Base-by-base conservation (phyloP, 768 basidiomycete species). In the Tulasnella sp. region DNA sequence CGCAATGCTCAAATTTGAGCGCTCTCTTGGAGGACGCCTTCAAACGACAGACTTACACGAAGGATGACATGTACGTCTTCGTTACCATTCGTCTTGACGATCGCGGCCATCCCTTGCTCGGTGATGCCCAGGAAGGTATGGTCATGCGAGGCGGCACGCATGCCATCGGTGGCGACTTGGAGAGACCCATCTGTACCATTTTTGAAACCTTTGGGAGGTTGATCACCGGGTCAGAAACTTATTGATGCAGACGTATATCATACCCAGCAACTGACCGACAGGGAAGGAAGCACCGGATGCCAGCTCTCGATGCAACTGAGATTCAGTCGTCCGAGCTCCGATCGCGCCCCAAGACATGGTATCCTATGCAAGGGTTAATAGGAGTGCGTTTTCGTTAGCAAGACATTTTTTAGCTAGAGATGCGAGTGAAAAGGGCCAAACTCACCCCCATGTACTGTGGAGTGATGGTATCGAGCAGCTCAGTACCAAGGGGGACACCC, bases 281-380 rank as follows among this genome's bases (percentile, higher is more conserved):
- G 94, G 93, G 84, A 94, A 97, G 52, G 92, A 96, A 24, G 89
- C 85, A 68, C 93, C 94, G 2, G 87, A 92, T 3, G 92, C 92
- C 46, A 97, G 84, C 71, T 97, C 96, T 60, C 96, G 84, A 68
- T 98, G 96, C 5, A 99, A 82, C 72, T 98, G 94, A 3, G 88
- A 91, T 71, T 99, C 96, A 34, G 96, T 99, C 1, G 96, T 98
- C 54, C 96, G 80, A 1, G 96, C 96, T 25, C 96, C 96, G 63
- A 99, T 98, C 4, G 94, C 92, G 43, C 91, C 92, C 92, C 92
- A 94, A 56, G 85, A 86, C 61, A 83, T 81, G 41, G 90, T 81
- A 57, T 63, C 64, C 46, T 63, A 49, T 4, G 25, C 27, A 54
- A 27, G 10, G 1, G 4, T 19, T 15, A 38, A n/a, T n/a, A n/a